Conservation (phyloP, 345 rosid genomes). For the Populus alba region DNA sequence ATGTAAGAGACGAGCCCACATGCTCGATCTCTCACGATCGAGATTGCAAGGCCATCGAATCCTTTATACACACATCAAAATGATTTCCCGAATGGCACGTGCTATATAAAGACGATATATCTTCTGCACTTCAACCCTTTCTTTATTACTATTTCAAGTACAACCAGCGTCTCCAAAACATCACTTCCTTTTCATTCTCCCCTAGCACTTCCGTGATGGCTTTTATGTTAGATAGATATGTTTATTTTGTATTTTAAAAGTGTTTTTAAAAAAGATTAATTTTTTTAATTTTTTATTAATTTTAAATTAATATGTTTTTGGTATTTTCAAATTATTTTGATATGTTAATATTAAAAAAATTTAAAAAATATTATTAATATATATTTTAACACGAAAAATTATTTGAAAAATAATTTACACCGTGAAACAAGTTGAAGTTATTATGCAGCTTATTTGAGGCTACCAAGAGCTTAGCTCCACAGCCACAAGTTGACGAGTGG, state of each 20-base stretch:
- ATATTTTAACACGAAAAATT: too few relatives aligned
- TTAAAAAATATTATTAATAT: too few relatives aligned
- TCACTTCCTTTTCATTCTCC: slow-evolving; percentile 5
- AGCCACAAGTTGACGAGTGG: slow-evolving; percentile 14
- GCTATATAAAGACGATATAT: not conserved
- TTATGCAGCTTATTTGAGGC: not conserved
- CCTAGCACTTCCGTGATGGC: slow-evolving; percentile 18
- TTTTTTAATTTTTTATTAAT: too few relatives aligned
- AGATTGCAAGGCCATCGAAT: not conserved
- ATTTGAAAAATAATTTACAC: too few relatives aligned
- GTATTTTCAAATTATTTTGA: too few relatives aligned
- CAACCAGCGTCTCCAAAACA: not conserved
- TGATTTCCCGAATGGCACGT: not conserved
- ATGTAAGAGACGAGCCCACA: not conserved
- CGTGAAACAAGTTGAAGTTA: too few relatives aligned
- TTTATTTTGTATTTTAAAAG: too few relatives aligned
- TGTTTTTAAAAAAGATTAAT: too few relatives aligned
- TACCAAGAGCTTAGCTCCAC: not conserved
- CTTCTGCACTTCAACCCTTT: not conserved
- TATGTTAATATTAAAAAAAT: too few relatives aligned
- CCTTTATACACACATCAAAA: not conserved
- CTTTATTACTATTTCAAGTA: not conserved
- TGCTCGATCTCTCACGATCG: not conserved
- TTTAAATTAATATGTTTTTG: too few relatives aligned
- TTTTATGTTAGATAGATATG: too few relatives aligned